phyloP scores from a whole-genome alignment of 345 rosid genomes.

The Sisymbrium altissimum region DNA sequence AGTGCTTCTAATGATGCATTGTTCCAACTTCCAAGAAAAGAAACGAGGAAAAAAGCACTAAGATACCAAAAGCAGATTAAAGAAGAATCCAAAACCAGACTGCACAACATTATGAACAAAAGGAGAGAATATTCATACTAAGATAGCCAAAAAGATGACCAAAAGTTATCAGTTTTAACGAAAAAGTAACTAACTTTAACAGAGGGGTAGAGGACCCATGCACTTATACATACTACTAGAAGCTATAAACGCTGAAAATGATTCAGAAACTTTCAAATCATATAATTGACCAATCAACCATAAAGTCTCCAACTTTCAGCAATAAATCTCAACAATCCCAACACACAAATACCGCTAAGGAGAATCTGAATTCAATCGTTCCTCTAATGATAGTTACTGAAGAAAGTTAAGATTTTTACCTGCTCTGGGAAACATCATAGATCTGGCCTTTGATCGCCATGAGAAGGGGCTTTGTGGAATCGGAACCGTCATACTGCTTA shows the following conservation, averaged over 20 bases:
- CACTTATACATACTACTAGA: not conserved
- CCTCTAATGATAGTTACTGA: not conserved
- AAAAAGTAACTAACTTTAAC: not conserved
- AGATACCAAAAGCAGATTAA: too few relatives aligned
- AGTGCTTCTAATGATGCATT: too few relatives aligned
- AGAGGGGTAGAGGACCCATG: not conserved
- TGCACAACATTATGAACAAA: too few relatives aligned
- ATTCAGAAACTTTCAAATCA: not conserved
- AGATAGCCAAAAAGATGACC: not conserved
- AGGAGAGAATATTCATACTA: too few relatives aligned
- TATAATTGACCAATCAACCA: not conserved
- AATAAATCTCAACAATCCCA: not conserved
- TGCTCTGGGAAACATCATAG: constrained; percentile 98
- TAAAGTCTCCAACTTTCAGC: not conserved
- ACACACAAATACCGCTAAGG: not conserved
- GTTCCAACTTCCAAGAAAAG: too few relatives aligned
- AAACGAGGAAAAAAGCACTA: too few relatives aligned
- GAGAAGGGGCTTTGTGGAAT: constrained; percentile 80
- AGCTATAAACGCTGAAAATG: not conserved
- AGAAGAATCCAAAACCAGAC: too few relatives aligned
- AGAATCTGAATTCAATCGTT: not conserved
- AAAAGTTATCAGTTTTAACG: not conserved
- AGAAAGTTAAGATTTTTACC: constrained; percentile 34
- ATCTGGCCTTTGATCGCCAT: constrained; percentile 99
- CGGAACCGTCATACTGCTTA: constrained; percentile 72